Evolutionary conservation across 805 yeast genomes (phyloP), one percentile per base, ranked within the genome.

Genomic region (Hanseniaspora meyeri): DNA sequence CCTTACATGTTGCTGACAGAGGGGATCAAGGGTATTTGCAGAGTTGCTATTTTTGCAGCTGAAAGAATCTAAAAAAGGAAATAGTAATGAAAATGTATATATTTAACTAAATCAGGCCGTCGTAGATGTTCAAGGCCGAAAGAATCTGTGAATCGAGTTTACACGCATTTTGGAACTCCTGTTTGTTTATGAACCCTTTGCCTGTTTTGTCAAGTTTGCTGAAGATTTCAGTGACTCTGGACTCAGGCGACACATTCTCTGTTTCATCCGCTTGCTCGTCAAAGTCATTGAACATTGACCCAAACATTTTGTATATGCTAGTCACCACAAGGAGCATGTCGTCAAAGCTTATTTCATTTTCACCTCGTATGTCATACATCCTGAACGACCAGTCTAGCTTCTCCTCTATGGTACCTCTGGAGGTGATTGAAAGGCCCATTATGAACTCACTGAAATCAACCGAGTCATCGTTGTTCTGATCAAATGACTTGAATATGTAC

Each of bases 401-500:
- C 63, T 91, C 97, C 59, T 84, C 91, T 38, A 80, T 70, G 1
- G 86, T 73, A 1, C 97, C 97, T 57, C 97, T 74, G 11, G 95
- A 82, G 0, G 97, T 87, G 49, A 89, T 77, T 62, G 93, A 84
- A 55, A 93, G 72, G 4, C 95, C 95, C 34, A 86, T 77, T 32
- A 93, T 90, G 67, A 93, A 93, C 69, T 89, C 96, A 69, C 85
- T 86, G 72, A 93, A 93, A 66, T 88, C 96, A 43, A 93, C 85
- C 45, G 80, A 77, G 24, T 95, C 96, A 58, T 80, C 78, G 63
- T 79, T 75, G 66, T 88, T 93, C 43, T 79, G 77, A 68, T 93
- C 97, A 69, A 93, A 90, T 3, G 88, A 95, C 55, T 83, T 81
- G 71, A 93, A 93, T 16, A 95, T 83, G 62, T 83, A 85, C 58